Conservation (phyloP, 2,329 filamentous ascomycete genomes). For the Thielaviopsis punctulata region DNA sequence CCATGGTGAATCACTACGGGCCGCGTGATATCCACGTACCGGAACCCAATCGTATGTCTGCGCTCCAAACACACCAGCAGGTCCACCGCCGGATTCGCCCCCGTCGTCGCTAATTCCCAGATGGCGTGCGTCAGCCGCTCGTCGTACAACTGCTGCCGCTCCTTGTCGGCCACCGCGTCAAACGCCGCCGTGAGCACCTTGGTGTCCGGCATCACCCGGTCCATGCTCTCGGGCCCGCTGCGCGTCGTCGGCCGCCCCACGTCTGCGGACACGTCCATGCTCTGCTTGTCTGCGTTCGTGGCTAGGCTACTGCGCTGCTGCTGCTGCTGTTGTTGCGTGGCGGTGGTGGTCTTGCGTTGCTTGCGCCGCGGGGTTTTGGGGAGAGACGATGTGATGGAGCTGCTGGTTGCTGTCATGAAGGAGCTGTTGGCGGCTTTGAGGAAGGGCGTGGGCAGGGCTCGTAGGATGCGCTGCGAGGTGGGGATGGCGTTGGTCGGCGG, state of each 20-base stretch:
- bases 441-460: constrained; percentile 76
- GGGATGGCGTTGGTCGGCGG: constrained; percentile 76
- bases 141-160: constrained; percentile 64
- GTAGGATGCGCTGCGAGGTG: constrained; percentile 76
- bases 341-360: constrained; percentile 38
- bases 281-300: constrained; percentile 40
- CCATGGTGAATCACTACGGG: constrained; percentile 91
- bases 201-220: constrained; percentile 23
- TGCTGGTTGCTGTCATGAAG: constrained; percentile 84
- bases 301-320: constrained; percentile 13
- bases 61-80: constrained; percentile 84
- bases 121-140: constrained; percentile 77
- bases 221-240: constrained; percentile 28
- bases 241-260: constrained; percentile 14
- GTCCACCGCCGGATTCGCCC: constrained; percentile 87
- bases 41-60: constrained; percentile 80
- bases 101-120: constrained; percentile 80
- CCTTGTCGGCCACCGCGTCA: constrained; percentile 47
- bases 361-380: constrained; percentile 45
- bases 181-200: constrained; percentile 35
- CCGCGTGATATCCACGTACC: constrained; percentile 88
- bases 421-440: constrained; percentile 89
- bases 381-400: constrained; percentile 62
- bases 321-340: constrained; percentile 19
- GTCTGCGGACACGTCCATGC: constrained; percentile 16